Evolutionary conservation across 371 early-diverging fungal species (phyloP).

Genomic region (Blakeslea trispora): DNA sequence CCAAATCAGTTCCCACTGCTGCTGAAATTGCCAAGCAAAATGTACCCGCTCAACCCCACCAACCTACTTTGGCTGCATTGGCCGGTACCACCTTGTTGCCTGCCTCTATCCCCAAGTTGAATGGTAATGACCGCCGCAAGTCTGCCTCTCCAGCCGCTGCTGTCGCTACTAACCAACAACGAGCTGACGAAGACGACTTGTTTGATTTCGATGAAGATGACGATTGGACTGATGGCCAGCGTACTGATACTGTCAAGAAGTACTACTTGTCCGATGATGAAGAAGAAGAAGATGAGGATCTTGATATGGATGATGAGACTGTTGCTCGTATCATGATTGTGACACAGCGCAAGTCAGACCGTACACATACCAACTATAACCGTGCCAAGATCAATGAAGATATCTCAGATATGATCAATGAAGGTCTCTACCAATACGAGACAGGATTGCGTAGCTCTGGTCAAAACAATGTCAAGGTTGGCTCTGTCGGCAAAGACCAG

Average conservation of each 20-base stretch:
- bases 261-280: conserved; percentile 68
- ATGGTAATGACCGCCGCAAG: conserved; percentile 28
- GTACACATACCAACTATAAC: conserved; percentile 73
- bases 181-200: conserved; percentile 64
- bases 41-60: conserved; percentile 23
- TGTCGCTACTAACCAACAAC: no score
- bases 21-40: conserved; percentile 35
- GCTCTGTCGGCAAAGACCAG: conserved; percentile 67
- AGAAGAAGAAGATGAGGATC: conserved; percentile 58
- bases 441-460: conserved; percentile 54
- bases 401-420: conserved; percentile 90
- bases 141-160: conserved; percentile 14
- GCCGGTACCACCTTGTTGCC: conserved; percentile 38
- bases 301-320: conserved; percentile 85
- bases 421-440: conserved; percentile 91
- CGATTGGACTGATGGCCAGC: conserved; percentile 62
- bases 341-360: conserved; percentile 80
- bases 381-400: conserved; percentile 86
- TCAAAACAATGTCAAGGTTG: conserved; percentile 58
- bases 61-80: conserved; percentile 43
- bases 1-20: conserved; percentile 26
- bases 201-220: conserved; percentile 75
- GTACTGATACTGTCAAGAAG: conserved; percentile 61
- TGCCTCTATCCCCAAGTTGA: conserved; percentile 24
- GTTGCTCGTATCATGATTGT: conserved; percentile 90